These are phyloP conservation scores for Hyphopichia burtonii DNA, from an alignment of 1,139 yeast genomes.

Conservation along the genomic window DNA sequence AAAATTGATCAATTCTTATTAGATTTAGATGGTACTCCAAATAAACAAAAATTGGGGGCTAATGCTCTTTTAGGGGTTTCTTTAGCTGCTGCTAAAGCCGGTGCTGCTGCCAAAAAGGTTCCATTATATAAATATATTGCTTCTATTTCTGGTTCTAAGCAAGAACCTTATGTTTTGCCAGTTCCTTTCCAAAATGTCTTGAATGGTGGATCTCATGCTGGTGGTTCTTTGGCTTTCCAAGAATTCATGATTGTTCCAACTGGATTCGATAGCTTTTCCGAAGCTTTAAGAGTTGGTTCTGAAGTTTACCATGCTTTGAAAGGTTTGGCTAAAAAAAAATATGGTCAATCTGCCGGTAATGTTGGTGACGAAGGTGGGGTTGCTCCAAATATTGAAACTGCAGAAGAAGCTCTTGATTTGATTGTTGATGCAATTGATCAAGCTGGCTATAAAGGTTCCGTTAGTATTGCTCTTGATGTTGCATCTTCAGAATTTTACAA, in stretches of 20 bases:
- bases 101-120: slow-evolving; percentile 78
- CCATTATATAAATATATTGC: slow-evolving; percentile 81
- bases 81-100: slow-evolving; percentile 83
- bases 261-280: slow-evolving; percentile 76
- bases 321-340: slow-evolving; percentile 77
- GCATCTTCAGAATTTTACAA: slow-evolving; percentile 92
- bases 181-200: slow-evolving; percentile 93
- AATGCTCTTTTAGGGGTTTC: slow-evolving; percentile 90
- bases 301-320: slow-evolving; percentile 91
- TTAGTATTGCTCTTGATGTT: slow-evolving; percentile 80
- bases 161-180: slow-evolving; percentile 71
- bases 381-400: slow-evolving; percentile 86
- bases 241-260: slow-evolving; percentile 94
- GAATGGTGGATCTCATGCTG: slow-evolving; percentile 97
- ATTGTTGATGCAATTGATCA: slow-evolving; percentile 76
- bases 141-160: slow-evolving; percentile 57
- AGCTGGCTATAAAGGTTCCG: slow-evolving; percentile 86
- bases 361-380: slow-evolving; percentile 99
- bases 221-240: slow-evolving; percentile 93
- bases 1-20: slow-evolving; percentile 70
- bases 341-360: slow-evolving; percentile 92
- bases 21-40: slow-evolving; percentile 79
- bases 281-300: slow-evolving; percentile 85
- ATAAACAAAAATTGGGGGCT: slow-evolving; percentile 87
- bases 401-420: slow-evolving; percentile 89